Evolutionary conservation across 306 rosid genomes (phyloP).

Genomic region (Nissolia schottii): DNA sequence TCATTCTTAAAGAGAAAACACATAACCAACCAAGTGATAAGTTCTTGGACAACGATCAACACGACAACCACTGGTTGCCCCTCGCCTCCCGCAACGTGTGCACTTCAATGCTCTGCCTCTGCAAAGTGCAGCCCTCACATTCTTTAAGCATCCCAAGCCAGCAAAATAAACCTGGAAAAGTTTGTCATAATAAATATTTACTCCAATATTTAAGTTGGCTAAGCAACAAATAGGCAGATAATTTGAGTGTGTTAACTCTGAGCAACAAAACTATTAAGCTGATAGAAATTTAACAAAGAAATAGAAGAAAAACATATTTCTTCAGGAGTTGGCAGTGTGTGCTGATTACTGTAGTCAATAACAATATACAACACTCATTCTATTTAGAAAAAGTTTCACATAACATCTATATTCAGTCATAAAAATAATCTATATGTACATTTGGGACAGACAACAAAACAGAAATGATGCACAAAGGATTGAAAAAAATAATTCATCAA

Average conservation of each 20-base stretch:
- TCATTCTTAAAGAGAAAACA: conserved; percentile 16
- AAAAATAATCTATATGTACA: neutral
- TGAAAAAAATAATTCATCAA: neutral
- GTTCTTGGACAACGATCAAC: conserved; percentile 97
- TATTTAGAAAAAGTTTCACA: neutral
- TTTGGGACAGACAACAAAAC: neutral
- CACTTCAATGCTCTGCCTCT: conserved; percentile 97
- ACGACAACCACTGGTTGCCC: conserved; percentile 97
- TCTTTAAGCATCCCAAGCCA: conserved; percentile 94
- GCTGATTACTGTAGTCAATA: neutral
- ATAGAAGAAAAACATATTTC: neutral
- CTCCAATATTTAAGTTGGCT: neutral
- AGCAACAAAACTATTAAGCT: neutral
- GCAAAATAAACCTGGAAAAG: conserved; percentile 96
- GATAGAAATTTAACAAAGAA: neutral
- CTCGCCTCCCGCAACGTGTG: conserved; percentile 93
- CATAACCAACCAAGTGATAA: conserved; percentile 82
- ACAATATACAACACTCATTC: neutral
- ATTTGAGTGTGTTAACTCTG: neutral
- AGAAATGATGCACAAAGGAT: conserved; percentile 6
- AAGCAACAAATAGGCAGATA: conserved; percentile 7
- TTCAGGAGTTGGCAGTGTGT: conserved; percentile 1
- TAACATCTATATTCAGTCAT: neutral
- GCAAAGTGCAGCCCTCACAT: conserved; percentile 92
- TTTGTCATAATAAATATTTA: conserved; percentile 11